Percentiles rank a stretch among this genome's conserved stretches.
Evolutionary conservation across 2,329 filamentous ascomycete genomes (phyloP).

Genomic region (Hysterium pulicare): DNA sequence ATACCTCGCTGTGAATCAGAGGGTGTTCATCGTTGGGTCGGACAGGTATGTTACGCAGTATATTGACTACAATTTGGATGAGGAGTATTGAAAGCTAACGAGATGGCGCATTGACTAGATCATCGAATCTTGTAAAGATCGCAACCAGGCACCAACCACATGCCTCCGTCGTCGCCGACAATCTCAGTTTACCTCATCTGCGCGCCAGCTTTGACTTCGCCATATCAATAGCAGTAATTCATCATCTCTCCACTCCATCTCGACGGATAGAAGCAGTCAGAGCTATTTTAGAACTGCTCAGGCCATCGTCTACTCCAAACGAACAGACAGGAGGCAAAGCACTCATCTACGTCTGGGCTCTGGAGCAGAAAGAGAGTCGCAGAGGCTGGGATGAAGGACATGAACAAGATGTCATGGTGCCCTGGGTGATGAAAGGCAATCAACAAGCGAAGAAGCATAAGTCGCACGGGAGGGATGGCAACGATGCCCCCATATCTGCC

Average conservation of each 20-base stretch:
- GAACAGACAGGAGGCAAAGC: constrained; percentile 54
- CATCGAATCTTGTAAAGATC: constrained; percentile 56
- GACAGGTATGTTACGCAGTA: constrained; percentile 70
- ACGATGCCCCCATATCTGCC: too few relatives aligned
- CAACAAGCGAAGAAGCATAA: constrained; percentile 2
- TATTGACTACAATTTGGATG: background rate
- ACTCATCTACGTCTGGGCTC: constrained; percentile 89
- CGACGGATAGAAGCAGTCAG: constrained; percentile 70
- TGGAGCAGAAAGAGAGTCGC: constrained; percentile 84
- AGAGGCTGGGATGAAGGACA: constrained; percentile 83
- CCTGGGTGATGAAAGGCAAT: constrained; percentile 70
- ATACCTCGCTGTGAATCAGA: constrained; percentile 76
- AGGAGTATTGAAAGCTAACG: background rate
- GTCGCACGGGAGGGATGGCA: constrained; percentile 25
- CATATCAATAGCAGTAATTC: constrained; percentile 90
- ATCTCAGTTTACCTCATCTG: constrained; percentile 77
- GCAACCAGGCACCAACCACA: constrained; percentile 56
- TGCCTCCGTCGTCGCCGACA: constrained; percentile 75
- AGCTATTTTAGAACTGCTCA: constrained; percentile 66
- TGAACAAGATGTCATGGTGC: constrained; percentile 89
- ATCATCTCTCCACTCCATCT: constrained; percentile 79
- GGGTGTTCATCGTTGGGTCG: constrained; percentile 76
- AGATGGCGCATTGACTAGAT: constrained; percentile 39
- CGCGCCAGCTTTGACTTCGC: constrained; percentile 70
- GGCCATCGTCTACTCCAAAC: constrained; percentile 9